Conservation (phyloP, 345 rosid genomes). For the Camelina sativa region DNA sequence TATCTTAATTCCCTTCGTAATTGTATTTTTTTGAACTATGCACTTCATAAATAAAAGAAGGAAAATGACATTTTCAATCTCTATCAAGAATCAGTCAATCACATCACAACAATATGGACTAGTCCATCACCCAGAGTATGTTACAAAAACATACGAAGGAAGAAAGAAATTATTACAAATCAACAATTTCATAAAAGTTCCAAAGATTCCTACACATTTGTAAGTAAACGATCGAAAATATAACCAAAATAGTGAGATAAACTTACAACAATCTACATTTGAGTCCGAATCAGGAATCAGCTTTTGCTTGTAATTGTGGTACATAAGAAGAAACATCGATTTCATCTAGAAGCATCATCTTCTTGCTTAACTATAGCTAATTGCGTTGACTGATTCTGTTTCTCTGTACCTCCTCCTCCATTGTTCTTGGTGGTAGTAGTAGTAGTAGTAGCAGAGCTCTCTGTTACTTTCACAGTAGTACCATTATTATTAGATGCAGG, state of each 20-base stretch:
- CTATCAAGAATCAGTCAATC: background rate
- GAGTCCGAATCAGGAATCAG: slow-evolving; percentile 2
- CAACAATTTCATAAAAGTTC: slow-evolving; percentile 23
- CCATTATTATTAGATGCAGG: slow-evolving; percentile 37
- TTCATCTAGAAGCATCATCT: slow-evolving; percentile 27
- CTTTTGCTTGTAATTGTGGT: background rate
- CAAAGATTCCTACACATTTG: slow-evolving; percentile 24
- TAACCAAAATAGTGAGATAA: background rate
- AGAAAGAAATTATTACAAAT: background rate
- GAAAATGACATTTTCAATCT: background rate
- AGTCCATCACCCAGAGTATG: slow-evolving; percentile 13
- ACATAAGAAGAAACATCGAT: background rate
- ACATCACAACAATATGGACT: background rate
- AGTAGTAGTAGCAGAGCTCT: slow-evolving; percentile 21
- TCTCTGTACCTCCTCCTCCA: slow-evolving; percentile 21
- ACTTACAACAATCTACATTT: slow-evolving; percentile 27
- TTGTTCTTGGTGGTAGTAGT: slow-evolving; percentile 17
- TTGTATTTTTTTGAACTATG: background rate
- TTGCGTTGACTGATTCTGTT: background rate
- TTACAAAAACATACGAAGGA: background rate
- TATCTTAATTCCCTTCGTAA: background rate
- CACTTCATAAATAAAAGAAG: background rate
- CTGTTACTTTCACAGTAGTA: slow-evolving; percentile 16
- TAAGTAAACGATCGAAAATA: background rate
- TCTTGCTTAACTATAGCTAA: slow-evolving; percentile 37